These are phyloP conservation scores for Hyphopichia burtonii DNA, from an alignment of 1,139 yeast genomes.

Conservation along the genomic window DNA sequence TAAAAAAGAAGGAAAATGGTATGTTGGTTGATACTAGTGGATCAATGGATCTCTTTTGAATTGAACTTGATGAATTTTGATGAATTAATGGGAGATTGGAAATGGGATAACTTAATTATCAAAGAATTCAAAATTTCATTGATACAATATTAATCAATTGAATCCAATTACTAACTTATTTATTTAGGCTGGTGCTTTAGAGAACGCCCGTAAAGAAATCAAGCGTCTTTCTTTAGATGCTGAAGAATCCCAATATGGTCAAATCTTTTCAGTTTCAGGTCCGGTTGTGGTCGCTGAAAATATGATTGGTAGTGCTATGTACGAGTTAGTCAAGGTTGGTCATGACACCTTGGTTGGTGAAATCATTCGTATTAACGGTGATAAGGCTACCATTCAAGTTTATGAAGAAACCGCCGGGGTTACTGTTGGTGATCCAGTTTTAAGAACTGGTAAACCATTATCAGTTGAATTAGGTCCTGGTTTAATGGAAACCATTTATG, in stretches of 20 bases:
- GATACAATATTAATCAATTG: background rate
- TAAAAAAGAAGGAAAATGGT: slow-evolving; percentile 5
- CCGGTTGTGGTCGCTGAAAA: slow-evolving; percentile 97
- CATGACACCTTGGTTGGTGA: slow-evolving; percentile 97
- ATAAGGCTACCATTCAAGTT: slow-evolving; percentile 97
- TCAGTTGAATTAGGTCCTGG: slow-evolving; percentile 99
- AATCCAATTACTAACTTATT: background rate
- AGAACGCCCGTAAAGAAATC: slow-evolving; percentile 93
- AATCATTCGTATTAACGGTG: slow-evolving; percentile 93
- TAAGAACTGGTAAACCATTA: slow-evolving; percentile 96
- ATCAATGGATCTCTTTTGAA: background rate
- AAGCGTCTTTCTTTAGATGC: slow-evolving; percentile 79
- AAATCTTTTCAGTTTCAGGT: slow-evolving; percentile 91
- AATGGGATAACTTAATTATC: too few relatives aligned
- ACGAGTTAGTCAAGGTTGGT: slow-evolving; percentile 96
- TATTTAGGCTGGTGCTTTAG: slow-evolving; percentile 90
- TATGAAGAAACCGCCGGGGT: slow-evolving; percentile 99
- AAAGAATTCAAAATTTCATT: too few relatives aligned
- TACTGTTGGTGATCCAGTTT: slow-evolving; percentile 97
- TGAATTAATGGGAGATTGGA: too few relatives aligned
- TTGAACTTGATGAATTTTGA: background rate
- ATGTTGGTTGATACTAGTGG: slow-evolving; percentile 1
- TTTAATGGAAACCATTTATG: slow-evolving; percentile 96
- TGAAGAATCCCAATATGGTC: slow-evolving; percentile 79
- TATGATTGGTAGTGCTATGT: slow-evolving; percentile 99